These are phyloP conservation scores for Raphanus sativus DNA, from an alignment of 345 rosid species.

Conservation along the genomic window DNA sequence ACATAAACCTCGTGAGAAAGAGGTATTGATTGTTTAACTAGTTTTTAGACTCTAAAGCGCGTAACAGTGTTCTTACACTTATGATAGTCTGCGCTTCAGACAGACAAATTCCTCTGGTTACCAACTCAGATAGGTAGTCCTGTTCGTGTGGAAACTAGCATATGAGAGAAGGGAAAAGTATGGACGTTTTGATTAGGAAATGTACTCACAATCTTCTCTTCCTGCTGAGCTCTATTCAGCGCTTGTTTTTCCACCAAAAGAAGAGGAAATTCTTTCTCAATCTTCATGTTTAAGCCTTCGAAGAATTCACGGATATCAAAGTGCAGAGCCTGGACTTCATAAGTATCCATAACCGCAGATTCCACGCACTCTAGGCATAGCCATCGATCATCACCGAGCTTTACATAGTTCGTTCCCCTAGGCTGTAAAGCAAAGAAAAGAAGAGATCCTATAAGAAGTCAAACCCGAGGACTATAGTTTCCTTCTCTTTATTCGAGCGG, in stretches of 20 bases:
- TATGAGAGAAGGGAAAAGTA: not conserved
- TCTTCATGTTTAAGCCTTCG: conserved; percentile 82
- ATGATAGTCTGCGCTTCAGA: too few species aligned
- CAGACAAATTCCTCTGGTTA: too few species aligned
- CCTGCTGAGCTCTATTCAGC: conserved; percentile 72
- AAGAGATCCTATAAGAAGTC: conserved; percentile 6
- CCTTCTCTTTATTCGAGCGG: not conserved
- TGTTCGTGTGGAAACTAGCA: too few species aligned
- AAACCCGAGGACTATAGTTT: not conserved
- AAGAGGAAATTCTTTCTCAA: conserved; percentile 14
- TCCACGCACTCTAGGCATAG: conserved; percentile 86
- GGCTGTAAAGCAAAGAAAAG: conserved; percentile 41
- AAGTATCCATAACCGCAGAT: conserved; percentile 77
- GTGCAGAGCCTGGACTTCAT: conserved; percentile 76
- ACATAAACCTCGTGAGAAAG: too few species aligned
- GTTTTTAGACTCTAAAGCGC: too few species aligned
- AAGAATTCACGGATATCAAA: conserved; percentile 65
- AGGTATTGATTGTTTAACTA: too few species aligned
- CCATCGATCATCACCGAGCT: conserved; percentile 64
- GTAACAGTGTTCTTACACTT: too few species aligned
- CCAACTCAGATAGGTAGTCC: too few species aligned
- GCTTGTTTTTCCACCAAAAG: conserved; percentile 74
- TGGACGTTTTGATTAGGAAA: not conserved
- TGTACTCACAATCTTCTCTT: conserved; percentile 67
- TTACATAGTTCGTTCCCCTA: conserved; percentile 43